Percentiles rank a stretch among this genome's conserved stretches.
Evolutionary conservation across 106 monocot genomes (phyloP).

Genomic region (Platanthera guangdongensis): DNA sequence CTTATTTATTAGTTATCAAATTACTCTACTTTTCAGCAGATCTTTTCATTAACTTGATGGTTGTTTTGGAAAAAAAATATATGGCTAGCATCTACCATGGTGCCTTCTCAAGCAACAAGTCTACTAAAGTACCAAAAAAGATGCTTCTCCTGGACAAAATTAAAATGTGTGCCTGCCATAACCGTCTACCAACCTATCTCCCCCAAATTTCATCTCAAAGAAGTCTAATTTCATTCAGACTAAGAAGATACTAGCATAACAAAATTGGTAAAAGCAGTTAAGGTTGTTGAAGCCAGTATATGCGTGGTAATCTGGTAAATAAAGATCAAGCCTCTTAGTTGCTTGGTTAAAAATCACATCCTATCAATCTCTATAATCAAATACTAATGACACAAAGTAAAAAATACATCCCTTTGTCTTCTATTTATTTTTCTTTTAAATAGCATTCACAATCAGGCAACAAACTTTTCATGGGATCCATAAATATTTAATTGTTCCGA

Average conservation of each 20-base stretch:
- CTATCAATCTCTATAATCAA: no score
- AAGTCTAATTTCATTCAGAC: no score
- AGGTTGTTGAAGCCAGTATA: background rate
- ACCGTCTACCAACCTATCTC: background rate
- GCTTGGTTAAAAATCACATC: background rate
- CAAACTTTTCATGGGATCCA: background rate
- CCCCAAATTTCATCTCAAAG: no score
- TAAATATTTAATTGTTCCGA: background rate
- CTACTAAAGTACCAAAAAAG: background rate
- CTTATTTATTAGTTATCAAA: no score
- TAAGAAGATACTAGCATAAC: no score
- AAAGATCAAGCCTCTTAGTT: background rate
- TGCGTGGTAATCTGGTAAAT: background rate
- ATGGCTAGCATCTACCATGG: background rate
- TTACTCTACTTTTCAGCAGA: no score
- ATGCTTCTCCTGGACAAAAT: background rate
- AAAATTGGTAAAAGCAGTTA: no score
- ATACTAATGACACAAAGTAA: no score
- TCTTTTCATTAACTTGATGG: background rate
- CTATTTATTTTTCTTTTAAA: background rate
- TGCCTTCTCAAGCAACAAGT: background rate
- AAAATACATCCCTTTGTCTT: background rate
- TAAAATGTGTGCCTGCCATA: background rate
- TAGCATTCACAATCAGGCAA: background rate
- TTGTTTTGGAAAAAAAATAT: background rate